phyloP scores from a whole-genome alignment of 257 asterid species.

The Solanum sitiens region DNA sequence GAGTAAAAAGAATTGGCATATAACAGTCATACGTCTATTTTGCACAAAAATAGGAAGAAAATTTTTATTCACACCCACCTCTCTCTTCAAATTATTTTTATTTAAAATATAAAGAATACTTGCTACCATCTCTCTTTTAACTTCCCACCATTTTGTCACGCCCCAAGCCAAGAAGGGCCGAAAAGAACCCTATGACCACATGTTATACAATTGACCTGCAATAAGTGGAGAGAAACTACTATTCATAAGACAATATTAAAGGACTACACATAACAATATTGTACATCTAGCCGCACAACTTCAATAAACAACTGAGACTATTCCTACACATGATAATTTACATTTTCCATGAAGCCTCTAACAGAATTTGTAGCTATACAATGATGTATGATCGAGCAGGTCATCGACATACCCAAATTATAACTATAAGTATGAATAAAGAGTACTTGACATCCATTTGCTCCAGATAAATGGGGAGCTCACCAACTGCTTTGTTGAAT shows the following conservation, averaged over 20 bases:
- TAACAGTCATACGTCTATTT: not conserved
- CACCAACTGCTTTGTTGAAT: too few species aligned
- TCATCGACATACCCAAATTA: not conserved
- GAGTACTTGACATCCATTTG: not conserved
- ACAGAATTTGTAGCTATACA: not conserved
- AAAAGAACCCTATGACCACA: not conserved
- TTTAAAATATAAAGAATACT: too few species aligned
- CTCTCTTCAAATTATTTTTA: not conserved
- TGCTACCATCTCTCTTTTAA: not conserved
- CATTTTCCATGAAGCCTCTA: not conserved
- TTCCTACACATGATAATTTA: not conserved
- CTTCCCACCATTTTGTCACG: not conserved
- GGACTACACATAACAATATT: not conserved
- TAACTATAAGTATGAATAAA: not conserved
- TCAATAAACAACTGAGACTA: not conserved
- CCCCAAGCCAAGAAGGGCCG: not conserved
- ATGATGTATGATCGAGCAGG: not conserved
- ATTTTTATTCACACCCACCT: not conserved
- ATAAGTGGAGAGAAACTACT: not conserved
- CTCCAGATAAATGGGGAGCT: not conserved
- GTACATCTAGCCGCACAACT: not conserved
- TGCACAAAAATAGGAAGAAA: not conserved
- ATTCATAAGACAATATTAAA: not conserved
- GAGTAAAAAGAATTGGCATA: not conserved
- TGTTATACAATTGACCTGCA: not conserved